phyloP scores from a whole-genome alignment of 2,329 filamentous ascomycete species.

The Arachnopeziza araneosa region DNA sequence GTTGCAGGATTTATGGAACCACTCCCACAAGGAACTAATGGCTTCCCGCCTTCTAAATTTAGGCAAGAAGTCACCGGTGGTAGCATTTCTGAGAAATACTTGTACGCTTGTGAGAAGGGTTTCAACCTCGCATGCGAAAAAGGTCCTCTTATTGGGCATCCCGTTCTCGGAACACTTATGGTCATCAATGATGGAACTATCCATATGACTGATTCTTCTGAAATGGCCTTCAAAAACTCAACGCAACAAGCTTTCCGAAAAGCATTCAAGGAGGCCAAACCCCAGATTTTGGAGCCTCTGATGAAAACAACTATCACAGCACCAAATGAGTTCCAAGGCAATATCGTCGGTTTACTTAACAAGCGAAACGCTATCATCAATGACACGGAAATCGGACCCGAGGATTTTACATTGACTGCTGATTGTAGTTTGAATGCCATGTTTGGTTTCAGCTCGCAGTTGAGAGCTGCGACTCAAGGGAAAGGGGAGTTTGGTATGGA shows the following conservation, averaged over 20 bases:
- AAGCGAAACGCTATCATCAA: conserved; percentile 94
- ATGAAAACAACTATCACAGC: conserved; percentile 99
- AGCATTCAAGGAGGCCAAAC: conserved; percentile 74
- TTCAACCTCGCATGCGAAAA: conserved; percentile 79
- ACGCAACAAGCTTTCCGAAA: conserved; percentile 97
- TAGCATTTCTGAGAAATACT: conserved; percentile 89
- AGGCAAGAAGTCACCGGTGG: conserved; percentile 85
- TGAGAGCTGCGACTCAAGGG: conserved; percentile 90
- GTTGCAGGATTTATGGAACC: conserved; percentile 92
- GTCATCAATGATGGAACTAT: conserved; percentile 93
- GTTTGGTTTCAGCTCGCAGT: conserved; percentile 92
- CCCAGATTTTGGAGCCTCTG: conserved; percentile 84
- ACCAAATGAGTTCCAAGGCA: conserved; percentile 95
- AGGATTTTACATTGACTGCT: conserved; percentile 88
- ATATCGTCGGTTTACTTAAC: conserved; percentile 90
- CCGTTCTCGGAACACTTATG: conserved; percentile 85
- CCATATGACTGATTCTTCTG: conserved; percentile 95
- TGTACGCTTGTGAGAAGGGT: conserved; percentile 91
- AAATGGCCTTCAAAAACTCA: conserved; percentile 91
- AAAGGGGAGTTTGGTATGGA: conserved; percentile 99
- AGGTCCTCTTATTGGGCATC: conserved; percentile 88
- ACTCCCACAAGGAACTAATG: conserved; percentile 40
- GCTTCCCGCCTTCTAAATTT: conserved; percentile 70
- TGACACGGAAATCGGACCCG: conserved; percentile 87
- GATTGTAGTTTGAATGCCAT: conserved; percentile 94